Evolutionary conservation across 306 rosid genomes (phyloP).

Genomic region (Gastrolobium villosum): DNA sequence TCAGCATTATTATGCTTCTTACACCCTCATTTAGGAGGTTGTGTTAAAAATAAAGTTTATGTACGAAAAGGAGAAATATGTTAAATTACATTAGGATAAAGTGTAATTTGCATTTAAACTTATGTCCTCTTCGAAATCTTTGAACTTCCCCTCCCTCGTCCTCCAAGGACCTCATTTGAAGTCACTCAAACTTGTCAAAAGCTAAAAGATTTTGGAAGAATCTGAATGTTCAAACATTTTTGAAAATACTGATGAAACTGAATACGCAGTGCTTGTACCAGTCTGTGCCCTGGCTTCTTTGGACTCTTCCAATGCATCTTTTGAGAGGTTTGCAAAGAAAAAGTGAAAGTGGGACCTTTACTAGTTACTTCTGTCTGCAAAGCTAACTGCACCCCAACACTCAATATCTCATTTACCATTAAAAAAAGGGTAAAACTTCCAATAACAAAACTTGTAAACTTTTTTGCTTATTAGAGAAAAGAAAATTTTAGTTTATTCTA

Average conservation of each 20-base stretch:
- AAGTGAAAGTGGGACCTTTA: slow-evolving; percentile 37
- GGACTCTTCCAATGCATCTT: slow-evolving; percentile 59
- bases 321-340: slow-evolving; percentile 47
- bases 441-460: background rate
- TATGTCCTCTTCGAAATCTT: background rate
- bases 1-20: too few relatives aligned
- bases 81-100: background rate
- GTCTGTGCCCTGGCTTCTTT: slow-evolving; percentile 49
- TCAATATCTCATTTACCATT: slow-evolving; percentile 30
- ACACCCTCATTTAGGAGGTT: background rate
- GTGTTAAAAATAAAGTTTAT: background rate
- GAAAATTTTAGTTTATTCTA: background rate
- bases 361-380: slow-evolving; percentile 40
- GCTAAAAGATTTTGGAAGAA: slow-evolving; percentile 47
- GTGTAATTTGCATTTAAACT: background rate
- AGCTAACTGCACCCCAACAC: slow-evolving; percentile 29
- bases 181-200: slow-evolving; percentile 16
- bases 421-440: background rate
- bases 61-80: background rate
- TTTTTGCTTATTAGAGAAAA: background rate
- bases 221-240: slow-evolving; percentile 45
- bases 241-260: slow-evolving; percentile 49
- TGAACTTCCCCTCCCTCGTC: background rate
- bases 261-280: slow-evolving; percentile 43
- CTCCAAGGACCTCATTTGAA: slow-evolving; percentile 31